A percentile compares a stretch with the other conserved stretches of the same genome.
These are phyloP conservation scores for Immersiporthe knoxdaviesiana DNA, from an alignment of 2,329 filamentous ascomycete genomes.

Conservation along the genomic window DNA sequence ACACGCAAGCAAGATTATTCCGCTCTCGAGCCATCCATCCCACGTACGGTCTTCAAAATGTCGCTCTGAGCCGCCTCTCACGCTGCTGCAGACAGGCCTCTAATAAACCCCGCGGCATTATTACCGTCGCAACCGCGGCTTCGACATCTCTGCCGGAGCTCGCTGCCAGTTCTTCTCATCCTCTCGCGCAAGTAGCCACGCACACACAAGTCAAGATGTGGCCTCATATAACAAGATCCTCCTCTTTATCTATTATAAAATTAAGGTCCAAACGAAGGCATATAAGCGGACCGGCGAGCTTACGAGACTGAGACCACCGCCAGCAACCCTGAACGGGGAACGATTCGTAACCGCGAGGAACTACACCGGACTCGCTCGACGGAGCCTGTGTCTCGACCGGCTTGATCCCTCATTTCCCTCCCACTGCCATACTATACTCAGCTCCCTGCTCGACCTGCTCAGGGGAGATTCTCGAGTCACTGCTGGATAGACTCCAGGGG, in stretches of 20 bases:
- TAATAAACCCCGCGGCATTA: constrained; percentile 5
- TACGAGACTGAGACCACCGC: background rate
- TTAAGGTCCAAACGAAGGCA: constrained; percentile 29
- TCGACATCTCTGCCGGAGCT: constrained; percentile 9
- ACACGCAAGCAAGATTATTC: background rate
- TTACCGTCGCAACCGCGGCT: constrained; percentile 20
- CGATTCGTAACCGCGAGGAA: background rate
- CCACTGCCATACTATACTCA: too few relatives aligned
- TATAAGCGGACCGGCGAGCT: background rate
- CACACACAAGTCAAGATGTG: constrained; percentile 43
- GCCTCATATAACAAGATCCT: constrained; percentile 39
- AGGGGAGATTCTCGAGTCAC: background rate
- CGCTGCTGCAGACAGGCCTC: constrained; percentile 24
- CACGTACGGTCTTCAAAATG: constrained; percentile 13
- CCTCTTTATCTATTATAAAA: constrained; percentile 10
- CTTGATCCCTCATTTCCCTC: background rate
- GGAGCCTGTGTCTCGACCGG: background rate
- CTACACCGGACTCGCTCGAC: background rate
- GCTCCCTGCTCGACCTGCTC: background rate
- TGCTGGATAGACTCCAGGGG: background rate
- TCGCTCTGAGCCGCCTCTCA: constrained; percentile 13
- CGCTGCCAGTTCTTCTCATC: constrained; percentile 6
- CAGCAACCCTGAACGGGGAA: background rate
- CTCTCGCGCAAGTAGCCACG: constrained; percentile 21
- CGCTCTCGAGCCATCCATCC: background rate